Percentiles rank a stretch among this genome's conserved stretches.
These are phyloP conservation scores for Ceratobasidium theobromae DNA, from an alignment of 1,284 basidiomycete species.

Conservation along the genomic window DNA sequence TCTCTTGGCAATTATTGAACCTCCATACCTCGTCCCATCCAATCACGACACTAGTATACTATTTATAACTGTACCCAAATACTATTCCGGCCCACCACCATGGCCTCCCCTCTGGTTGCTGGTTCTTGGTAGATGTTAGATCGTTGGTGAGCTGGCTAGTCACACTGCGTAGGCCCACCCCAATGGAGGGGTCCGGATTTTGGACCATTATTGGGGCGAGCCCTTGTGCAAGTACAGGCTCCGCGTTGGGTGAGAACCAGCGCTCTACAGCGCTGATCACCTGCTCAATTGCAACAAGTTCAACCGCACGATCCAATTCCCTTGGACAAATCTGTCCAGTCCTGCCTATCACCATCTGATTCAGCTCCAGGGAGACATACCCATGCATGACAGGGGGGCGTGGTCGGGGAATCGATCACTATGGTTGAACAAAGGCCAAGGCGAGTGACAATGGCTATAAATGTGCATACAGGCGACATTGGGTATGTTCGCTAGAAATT, in stretches of 20 bases:
- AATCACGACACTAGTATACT: constrained; percentile 53
- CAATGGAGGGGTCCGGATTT: neutral
- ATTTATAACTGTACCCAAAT: constrained; percentile 50
- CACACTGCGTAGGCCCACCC: neutral
- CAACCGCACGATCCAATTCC: constrained; percentile 51
- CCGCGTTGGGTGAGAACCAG: constrained; percentile 28
- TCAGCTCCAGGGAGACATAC: constrained; percentile 44
- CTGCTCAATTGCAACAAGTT: constrained; percentile 47
- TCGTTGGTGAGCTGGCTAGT: neutral
- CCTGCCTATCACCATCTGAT: neutral
- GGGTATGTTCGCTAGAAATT: constrained; percentile 46
- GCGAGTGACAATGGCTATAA: constrained; percentile 54
- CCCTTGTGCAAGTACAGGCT: constrained; percentile 25
- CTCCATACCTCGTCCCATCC: constrained; percentile 57
- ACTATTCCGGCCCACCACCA: constrained; percentile 56
- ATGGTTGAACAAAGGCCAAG: constrained; percentile 56
- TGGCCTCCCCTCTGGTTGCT: constrained; percentile 37
- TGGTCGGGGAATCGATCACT: constrained; percentile 54
- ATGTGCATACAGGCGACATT: constrained; percentile 61
- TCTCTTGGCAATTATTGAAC: constrained; percentile 51
- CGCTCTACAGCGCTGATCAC: constrained; percentile 28
- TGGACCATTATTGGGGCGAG: constrained; percentile 13
- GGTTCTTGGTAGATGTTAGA: neutral
- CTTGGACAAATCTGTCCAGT: constrained; percentile 35
- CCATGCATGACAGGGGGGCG: constrained; percentile 55